Conservation (phyloP, 305 asterid genomes). For the Plantago coronopus region DNA sequence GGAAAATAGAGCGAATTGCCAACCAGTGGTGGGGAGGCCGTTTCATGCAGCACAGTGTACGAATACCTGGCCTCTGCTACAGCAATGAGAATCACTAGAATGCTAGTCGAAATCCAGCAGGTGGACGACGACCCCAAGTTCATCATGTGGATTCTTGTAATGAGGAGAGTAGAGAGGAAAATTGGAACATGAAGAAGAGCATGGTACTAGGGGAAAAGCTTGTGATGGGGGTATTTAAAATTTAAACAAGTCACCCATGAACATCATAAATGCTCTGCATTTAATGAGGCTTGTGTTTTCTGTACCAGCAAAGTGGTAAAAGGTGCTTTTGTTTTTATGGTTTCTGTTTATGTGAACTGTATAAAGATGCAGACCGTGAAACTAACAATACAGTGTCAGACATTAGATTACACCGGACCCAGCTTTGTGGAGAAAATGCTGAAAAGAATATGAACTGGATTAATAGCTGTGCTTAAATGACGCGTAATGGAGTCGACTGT, state of each 20-base stretch:
- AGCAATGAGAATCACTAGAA: conserved; percentile 24
- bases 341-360: too few species aligned
- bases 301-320: too few species aligned
- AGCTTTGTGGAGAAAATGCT: too few species aligned
- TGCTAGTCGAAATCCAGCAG: conserved; percentile 18
- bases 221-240: conserved; percentile 32
- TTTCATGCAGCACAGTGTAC: neutral
- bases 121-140: conserved; percentile 19
- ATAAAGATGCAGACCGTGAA: too few species aligned
- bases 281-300: conserved; percentile 25
- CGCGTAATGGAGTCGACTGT: too few species aligned
- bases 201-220: conserved; percentile 20
- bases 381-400: too few species aligned
- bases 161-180: conserved; percentile 9
- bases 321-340: too few species aligned
- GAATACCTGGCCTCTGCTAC: conserved; percentile 20
- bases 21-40: neutral
- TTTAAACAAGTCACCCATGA: conserved; percentile 42
- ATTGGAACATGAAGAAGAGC: conserved; percentile 21
- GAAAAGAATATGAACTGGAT: too few species aligned
- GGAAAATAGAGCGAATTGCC: neutral
- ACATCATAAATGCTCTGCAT: conserved; percentile 19
- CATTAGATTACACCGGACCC: too few species aligned
- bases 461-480: too few species aligned
- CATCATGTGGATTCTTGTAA: conserved; percentile 24